phyloP scores from a whole-genome alignment of 176 grass and related monocot species.

The Aegilops tauschii region DNA sequence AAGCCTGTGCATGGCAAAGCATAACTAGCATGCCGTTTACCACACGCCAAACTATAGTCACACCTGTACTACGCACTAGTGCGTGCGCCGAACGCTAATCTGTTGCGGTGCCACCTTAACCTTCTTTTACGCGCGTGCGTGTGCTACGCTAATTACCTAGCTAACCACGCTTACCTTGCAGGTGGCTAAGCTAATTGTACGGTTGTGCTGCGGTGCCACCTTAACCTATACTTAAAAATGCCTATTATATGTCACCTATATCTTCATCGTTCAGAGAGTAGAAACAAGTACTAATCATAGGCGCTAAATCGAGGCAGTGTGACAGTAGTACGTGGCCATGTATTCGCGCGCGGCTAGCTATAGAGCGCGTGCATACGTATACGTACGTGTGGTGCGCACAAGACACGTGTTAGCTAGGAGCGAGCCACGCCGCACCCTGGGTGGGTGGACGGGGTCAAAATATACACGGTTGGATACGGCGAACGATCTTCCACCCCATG shows the following conservation, averaged over 20 bases:
- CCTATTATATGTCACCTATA: not conserved
- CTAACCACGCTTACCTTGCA: not conserved
- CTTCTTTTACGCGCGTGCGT: not conserved
- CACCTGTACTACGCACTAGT: not conserved
- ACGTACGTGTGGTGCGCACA: not conserved
- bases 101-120: not conserved
- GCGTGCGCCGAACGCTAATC: not conserved
- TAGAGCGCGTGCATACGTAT: not conserved
- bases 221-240: no score
- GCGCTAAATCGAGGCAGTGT: not conserved
- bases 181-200: not conserved
- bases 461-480: not conserved
- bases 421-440: not conserved
- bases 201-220: not conserved
- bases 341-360: not conserved
- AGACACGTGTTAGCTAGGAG: not conserved
- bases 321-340: not conserved
- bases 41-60: not conserved
- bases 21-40: not conserved
- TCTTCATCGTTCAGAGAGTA: not conserved
- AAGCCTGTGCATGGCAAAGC: not conserved
- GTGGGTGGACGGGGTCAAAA: not conserved
- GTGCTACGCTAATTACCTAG: not conserved
- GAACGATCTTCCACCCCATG: not conserved
- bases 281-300: not conserved